phyloP scores from a whole-genome alignment of 2,329 filamentous ascomycete genomes.

The Pseudocercospora macadamiae region DNA sequence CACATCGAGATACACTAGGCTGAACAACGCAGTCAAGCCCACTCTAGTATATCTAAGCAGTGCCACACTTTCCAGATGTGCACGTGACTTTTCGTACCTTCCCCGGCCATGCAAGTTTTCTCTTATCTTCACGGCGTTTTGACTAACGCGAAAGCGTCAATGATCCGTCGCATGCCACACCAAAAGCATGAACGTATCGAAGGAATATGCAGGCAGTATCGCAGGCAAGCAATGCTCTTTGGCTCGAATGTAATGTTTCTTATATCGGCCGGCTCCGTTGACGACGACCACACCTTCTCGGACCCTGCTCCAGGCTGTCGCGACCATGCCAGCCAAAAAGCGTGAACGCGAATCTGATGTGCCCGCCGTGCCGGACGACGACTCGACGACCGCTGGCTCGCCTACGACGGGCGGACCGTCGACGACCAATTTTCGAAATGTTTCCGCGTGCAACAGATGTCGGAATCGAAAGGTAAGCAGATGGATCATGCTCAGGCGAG shows the following conservation, averaged over 20 bases:
- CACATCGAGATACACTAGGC: too few species aligned
- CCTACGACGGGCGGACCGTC: constrained; percentile 43
- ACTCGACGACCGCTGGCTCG: constrained; percentile 11
- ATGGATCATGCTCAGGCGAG: not conserved
- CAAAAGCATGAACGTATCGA: constrained; percentile 12
- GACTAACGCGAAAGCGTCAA: not conserved
- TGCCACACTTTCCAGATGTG: too few species aligned
- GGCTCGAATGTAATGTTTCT: not conserved
- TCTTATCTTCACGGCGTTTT: not conserved
- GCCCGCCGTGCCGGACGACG: constrained; percentile 8
- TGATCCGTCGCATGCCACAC: constrained; percentile 7
- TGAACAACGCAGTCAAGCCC: too few species aligned
- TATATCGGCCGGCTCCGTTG: constrained; percentile 8
- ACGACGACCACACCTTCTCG: not conserved
- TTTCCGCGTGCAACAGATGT: constrained; percentile 93
- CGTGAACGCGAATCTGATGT: constrained; percentile 21
- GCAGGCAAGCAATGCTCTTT: not conserved
- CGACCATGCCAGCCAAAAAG: constrained; percentile 22
- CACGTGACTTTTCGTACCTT: not conserved
- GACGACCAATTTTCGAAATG: constrained; percentile 65
- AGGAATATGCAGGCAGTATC: not conserved
- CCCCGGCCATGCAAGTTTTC: not conserved
- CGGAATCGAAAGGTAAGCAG: constrained; percentile 69
- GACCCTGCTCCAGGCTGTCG: not conserved
- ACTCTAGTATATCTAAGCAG: too few species aligned